Evolutionary conservation across 1,284 basidiomycete genomes (phyloP).

Genomic region (Neolentinus lepideus): DNA sequence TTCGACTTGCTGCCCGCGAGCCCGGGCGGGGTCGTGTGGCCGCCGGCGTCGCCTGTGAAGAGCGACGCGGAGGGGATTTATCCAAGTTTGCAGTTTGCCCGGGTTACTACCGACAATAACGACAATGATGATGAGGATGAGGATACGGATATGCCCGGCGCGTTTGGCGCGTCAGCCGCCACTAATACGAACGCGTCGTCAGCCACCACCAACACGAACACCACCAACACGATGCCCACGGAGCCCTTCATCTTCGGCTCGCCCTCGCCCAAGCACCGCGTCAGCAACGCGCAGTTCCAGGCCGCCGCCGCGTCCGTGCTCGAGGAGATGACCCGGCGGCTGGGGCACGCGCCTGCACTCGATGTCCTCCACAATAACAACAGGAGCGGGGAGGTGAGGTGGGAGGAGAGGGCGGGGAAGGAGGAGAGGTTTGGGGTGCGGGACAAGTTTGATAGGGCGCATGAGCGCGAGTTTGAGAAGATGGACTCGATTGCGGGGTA

Average conservation of each 20-base stretch:
- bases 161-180: slow-evolving; percentile 9
- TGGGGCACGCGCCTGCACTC: slow-evolving; percentile 45
- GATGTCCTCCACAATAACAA: slow-evolving; percentile 28
- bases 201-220: slow-evolving; percentile 14
- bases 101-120: neutral
- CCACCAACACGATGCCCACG: neutral
- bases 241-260: slow-evolving; percentile 69
- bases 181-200: slow-evolving; percentile 16
- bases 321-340: slow-evolving; percentile 71
- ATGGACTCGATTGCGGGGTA: slow-evolving; percentile 71
- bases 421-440: slow-evolving; percentile 14
- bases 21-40: slow-evolving; percentile 38
- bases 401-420: slow-evolving; percentile 15
- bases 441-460: slow-evolving; percentile 50
- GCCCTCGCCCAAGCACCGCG: slow-evolving; percentile 49
- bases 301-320: slow-evolving; percentile 56
- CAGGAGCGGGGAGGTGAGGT: slow-evolving; percentile 6
- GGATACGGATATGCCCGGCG: slow-evolving; percentile 21
- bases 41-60: slow-evolving; percentile 27
- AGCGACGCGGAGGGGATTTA: slow-evolving; percentile 5
- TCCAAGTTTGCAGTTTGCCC: neutral
- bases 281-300: slow-evolving; percentile 56
- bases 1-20: slow-evolving; percentile 61
- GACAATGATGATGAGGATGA: slow-evolving; percentile 14
- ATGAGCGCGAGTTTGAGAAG: slow-evolving; percentile 58